A percentile compares a stretch with the other conserved stretches of the same genome.
These are phyloP conservation scores for Solanum hybrid DNA, from an alignment of 305 asterid species.

Conservation along the genomic window DNA sequence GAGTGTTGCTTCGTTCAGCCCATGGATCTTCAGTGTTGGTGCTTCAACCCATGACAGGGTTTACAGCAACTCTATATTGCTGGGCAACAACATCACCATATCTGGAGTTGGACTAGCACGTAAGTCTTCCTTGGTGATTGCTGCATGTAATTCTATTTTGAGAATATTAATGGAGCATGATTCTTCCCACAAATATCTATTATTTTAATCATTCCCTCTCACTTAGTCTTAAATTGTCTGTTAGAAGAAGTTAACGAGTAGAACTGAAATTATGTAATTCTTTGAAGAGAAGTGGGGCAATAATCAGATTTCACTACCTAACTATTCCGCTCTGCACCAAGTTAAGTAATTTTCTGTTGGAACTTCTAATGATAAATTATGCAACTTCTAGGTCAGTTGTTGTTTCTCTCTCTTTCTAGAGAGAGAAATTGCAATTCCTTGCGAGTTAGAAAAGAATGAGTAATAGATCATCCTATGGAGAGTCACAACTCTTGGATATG, in stretches of 20 bases:
- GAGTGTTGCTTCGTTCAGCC: conserved; percentile 86
- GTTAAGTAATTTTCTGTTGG: background rate
- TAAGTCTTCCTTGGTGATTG: conserved; percentile 33
- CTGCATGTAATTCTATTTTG: background rate
- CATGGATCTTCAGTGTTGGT: conserved; percentile 94
- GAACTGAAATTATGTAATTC: background rate
- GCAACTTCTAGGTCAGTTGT: background rate
- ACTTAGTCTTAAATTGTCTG: background rate
- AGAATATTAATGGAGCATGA: background rate
- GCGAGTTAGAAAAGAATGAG: background rate
- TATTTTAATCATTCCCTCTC: background rate
- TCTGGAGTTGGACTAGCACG: conserved; percentile 97
- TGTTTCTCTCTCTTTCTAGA: background rate
- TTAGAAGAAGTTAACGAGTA: background rate
- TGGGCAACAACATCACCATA: conserved; percentile 78
- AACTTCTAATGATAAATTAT: background rate
- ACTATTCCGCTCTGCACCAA: background rate
- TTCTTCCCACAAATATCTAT: background rate
- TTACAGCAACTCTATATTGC: conserved; percentile 70
- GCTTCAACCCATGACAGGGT: conserved; percentile 88
- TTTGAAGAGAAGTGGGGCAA: background rate
- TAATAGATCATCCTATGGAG: background rate
- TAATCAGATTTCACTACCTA: background rate
- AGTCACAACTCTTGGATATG: background rate
- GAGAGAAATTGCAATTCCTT: background rate